These are phyloP conservation scores for Ophiocordyceps robertsii DNA, from an alignment of 2,329 filamentous ascomycete species.

Conservation along the genomic window DNA sequence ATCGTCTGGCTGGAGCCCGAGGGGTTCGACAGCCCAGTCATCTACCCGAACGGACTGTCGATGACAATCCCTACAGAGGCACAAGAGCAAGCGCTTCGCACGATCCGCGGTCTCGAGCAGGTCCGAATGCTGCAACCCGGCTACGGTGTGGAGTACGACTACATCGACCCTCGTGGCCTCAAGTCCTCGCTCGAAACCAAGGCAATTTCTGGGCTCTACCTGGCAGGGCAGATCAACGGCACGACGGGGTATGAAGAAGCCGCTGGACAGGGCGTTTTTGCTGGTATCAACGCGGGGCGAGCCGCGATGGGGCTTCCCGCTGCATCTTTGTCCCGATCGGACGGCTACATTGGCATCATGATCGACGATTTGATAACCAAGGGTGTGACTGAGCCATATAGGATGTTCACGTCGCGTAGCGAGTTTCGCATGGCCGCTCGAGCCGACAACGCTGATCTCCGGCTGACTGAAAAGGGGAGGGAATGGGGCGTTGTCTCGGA, in stretches of 20 bases:
- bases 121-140: constrained; percentile 88
- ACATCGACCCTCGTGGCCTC: constrained; percentile 83
- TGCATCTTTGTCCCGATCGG: constrained; percentile 61
- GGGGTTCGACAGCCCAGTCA: constrained; percentile 76
- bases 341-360: constrained; percentile 97
- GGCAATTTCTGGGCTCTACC: constrained; percentile 71
- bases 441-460: constrained; percentile 84
- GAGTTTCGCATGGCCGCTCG: constrained; percentile 90
- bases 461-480: constrained; percentile 69
- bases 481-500: constrained; percentile 68
- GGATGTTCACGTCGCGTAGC: constrained; percentile 94
- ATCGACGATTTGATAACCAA: constrained; percentile 96
- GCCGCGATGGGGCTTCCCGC: constrained; percentile 51
- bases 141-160: constrained; percentile 97
- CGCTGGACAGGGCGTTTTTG: constrained; percentile 81
- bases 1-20: constrained; percentile 97
- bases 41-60: constrained; percentile 93
- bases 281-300: constrained; percentile 89
- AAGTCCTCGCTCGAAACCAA: constrained; percentile 91
- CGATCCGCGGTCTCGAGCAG: constrained; percentile 76
- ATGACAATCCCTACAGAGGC: constrained; percentile 91
- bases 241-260: constrained; percentile 98
- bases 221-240: constrained; percentile 95
- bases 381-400: constrained; percentile 90
- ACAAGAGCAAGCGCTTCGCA: constrained; percentile 74